A percentile compares a stretch with the other conserved stretches of the same genome.
Conservation (phyloP, 2,329 filamentous ascomycete genomes). For the Colletotrichum sojae region DNA sequence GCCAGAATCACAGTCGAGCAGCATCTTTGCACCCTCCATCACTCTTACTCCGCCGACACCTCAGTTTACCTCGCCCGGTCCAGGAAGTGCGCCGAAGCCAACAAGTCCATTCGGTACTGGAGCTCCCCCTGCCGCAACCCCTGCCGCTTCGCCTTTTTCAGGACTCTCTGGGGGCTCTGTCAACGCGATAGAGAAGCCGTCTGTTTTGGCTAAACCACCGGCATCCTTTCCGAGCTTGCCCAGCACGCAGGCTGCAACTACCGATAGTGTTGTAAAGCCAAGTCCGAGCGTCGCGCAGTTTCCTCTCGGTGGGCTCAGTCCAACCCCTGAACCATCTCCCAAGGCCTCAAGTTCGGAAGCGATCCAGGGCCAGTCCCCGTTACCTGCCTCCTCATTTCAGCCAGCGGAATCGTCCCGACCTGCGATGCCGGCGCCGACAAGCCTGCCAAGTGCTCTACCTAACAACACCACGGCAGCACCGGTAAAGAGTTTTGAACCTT, state of each 20-base stretch:
- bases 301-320: slow-evolving; percentile 26
- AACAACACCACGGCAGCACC: neutral
- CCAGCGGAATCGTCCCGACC: neutral
- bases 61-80: slow-evolving; percentile 24
- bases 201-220: neutral
- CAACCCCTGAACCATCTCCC: slow-evolving; percentile 39
- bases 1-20: neutral
- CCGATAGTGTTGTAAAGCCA: slow-evolving; percentile 43
- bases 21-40: slow-evolving; percentile 27
- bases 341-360: neutral
- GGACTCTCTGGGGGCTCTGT: neutral
- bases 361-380: slow-evolving; percentile 11
- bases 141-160: slow-evolving; percentile 4
- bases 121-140: neutral
- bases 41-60: slow-evolving; percentile 40
- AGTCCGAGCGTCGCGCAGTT: slow-evolving; percentile 8
- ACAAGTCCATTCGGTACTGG: slow-evolving; percentile 19
- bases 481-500: slow-evolving; percentile 25
- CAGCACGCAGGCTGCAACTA: slow-evolving; percentile 32
- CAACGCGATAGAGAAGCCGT: slow-evolving; percentile 39
- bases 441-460: slow-evolving; percentile 1
- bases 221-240: neutral
- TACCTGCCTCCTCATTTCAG: slow-evolving; percentile 20
- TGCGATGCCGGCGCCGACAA: neutral
- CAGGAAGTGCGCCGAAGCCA: slow-evolving; percentile 1